A percentile compares a stretch with the other conserved stretches of the same genome.
phyloP scores from a whole-genome alignment of 139 green algal species.

The Gonium pectorale region DNA sequence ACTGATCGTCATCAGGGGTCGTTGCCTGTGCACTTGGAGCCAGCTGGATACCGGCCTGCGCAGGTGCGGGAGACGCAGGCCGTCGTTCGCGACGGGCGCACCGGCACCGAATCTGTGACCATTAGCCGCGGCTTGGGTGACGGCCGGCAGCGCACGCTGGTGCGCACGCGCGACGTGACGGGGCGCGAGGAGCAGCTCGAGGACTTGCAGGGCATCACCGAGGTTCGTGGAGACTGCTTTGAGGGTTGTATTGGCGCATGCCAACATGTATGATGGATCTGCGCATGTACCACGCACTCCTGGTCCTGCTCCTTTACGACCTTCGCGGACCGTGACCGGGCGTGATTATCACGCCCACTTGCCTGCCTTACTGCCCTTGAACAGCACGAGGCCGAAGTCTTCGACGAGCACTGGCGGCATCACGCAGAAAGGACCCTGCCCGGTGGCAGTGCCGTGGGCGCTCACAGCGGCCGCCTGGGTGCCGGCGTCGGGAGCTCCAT shows the following conservation, averaged over 20 bases:
- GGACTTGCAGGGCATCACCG: slow-evolving; percentile 17
- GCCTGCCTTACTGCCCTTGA: no score
- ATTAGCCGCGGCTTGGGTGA: slow-evolving; percentile 58
- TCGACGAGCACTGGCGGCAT: slow-evolving; percentile 50
- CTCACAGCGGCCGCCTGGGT: background rate
- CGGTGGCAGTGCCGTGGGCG: background rate
- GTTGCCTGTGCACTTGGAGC: no score
- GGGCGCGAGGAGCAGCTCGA: slow-evolving; percentile 36
- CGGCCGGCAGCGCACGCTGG: slow-evolving; percentile 38
- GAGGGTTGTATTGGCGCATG: background rate
- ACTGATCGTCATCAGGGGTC: no score
- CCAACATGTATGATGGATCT: background rate
- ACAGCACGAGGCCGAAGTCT: slow-evolving; percentile 37
- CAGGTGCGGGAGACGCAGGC: slow-evolving; percentile 62
- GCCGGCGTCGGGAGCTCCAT: background rate
- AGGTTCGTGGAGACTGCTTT: background rate
- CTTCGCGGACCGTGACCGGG: background rate
- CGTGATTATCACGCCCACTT: no score
- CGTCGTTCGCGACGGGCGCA: slow-evolving; percentile 57
- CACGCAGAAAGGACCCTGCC: slow-evolving; percentile 40
- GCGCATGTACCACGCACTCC: background rate
- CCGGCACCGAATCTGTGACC: slow-evolving; percentile 52
- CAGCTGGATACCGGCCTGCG: no score
- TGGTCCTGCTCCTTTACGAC: background rate
- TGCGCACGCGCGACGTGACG: slow-evolving; percentile 30